Percentiles rank a stretch among this genome's conserved stretches.
Conservation (phyloP, 352 stramenopile genomes). For the Phytophthora syringae region DNA sequence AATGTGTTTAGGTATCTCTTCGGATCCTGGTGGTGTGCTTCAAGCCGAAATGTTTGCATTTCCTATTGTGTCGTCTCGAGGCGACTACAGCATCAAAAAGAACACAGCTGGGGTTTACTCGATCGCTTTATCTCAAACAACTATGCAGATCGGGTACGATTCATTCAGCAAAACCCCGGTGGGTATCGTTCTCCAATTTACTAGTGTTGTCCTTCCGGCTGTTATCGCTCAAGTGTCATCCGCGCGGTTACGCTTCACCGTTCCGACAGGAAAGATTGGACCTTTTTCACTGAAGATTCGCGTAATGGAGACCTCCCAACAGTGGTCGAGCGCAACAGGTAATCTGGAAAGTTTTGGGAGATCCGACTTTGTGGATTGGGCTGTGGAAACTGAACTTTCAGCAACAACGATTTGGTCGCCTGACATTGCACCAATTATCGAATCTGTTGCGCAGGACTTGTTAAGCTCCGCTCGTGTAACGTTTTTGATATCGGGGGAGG, state of each 20-base stretch:
- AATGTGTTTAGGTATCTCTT: slow-evolving; percentile 20
- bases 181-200: slow-evolving; percentile 27
- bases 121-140: slow-evolving; percentile 7
- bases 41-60: slow-evolving; percentile 24
- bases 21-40: slow-evolving; percentile 7
- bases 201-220: slow-evolving; percentile 35
- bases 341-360: slow-evolving; percentile 31
- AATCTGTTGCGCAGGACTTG: slow-evolving; percentile 1
- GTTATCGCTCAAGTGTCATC: slow-evolving; percentile 30
- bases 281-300: slow-evolving; percentile 52
- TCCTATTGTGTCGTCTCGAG: slow-evolving; percentile 20
- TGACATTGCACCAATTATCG: slow-evolving; percentile 35
- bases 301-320: slow-evolving; percentile 19
- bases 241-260: slow-evolving; percentile 41
- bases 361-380: slow-evolving; percentile 38
- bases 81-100: slow-evolving; percentile 23
- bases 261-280: slow-evolving; percentile 49
- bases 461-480: background rate
- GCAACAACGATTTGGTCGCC: slow-evolving; percentile 40
- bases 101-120: slow-evolving; percentile 14
- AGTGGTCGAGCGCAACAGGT: slow-evolving; percentile 18
- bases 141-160: slow-evolving; percentile 31
- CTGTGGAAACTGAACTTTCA: slow-evolving; percentile 23
- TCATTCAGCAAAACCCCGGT: slow-evolving; percentile 9
- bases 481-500: slow-evolving; percentile 55